phyloP scores from a whole-genome alignment of 768 basidiomycete species.

The Amanita inopinata region DNA sequence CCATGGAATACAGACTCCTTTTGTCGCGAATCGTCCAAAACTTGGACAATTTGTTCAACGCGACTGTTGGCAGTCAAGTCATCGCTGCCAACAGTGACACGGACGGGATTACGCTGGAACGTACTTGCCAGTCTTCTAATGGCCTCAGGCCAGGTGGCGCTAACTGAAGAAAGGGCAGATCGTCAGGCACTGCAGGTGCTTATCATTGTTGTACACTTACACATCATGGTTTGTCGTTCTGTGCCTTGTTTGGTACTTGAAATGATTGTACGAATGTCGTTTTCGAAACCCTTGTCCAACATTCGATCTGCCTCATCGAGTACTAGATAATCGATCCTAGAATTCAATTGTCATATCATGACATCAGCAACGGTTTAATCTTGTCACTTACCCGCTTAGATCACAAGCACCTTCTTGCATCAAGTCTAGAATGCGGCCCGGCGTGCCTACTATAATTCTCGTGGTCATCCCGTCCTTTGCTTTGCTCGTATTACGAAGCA shows the following conservation, averaged over 20 bases:
- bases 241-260: constrained; percentile 53
- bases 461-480: constrained; percentile 39
- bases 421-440: constrained; percentile 89
- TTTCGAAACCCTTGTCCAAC: constrained; percentile 96
- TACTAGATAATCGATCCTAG: constrained; percentile 82
- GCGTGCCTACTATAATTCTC: constrained; percentile 89
- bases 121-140: constrained; percentile 83
- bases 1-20: constrained; percentile 62
- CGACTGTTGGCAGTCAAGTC: constrained; percentile 90
- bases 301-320: constrained; percentile 96
- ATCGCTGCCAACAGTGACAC: constrained; percentile 92
- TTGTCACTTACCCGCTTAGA: constrained; percentile 51
- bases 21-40: constrained; percentile 73
- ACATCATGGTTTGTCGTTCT: constrained; percentile 91
- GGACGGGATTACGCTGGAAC: constrained; percentile 77
- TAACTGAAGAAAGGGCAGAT: constrained; percentile 43
- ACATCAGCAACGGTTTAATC: not conserved
- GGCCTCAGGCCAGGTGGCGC: constrained; percentile 96
- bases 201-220: constrained; percentile 35
- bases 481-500: constrained; percentile 47
- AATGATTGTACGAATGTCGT: constrained; percentile 91
- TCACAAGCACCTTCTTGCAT: constrained; percentile 80
- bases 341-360: constrained; percentile 7
- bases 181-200: too few species aligned
- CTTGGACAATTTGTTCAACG: constrained; percentile 89